phyloP scores from a whole-genome alignment of 192 early-diverging fungal genomes.

The Podila epigama region DNA sequence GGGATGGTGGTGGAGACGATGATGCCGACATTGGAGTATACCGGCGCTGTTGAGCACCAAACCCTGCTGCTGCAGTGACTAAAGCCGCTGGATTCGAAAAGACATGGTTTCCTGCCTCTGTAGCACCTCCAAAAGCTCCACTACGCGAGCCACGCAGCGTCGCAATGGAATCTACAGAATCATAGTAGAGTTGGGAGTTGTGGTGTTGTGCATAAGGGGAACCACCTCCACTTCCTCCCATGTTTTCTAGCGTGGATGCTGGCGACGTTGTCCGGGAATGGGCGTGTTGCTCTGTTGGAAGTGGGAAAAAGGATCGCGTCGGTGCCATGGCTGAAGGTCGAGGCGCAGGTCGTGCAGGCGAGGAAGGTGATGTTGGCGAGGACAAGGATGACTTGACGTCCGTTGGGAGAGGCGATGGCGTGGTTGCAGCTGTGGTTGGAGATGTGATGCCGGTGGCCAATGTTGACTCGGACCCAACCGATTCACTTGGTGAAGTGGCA shows the following conservation, averaged over 20 bases:
- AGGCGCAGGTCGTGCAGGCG: neutral
- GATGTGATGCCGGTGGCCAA: neutral
- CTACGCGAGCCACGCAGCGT: constrained; percentile 1
- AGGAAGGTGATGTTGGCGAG: constrained; percentile 14
- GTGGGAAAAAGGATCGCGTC: neutral
- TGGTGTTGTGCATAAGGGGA: neutral
- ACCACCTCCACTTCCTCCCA: neutral
- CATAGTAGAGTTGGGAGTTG: constrained; percentile 17
- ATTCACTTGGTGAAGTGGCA: neutral
- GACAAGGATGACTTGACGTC: no score
- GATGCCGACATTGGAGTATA: neutral
- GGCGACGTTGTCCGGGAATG: no score
- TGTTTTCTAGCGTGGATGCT: no score
- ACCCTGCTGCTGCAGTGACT: no score
- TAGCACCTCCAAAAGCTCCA: neutral
- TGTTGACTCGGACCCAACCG: no score
- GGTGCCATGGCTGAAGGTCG: neutral
- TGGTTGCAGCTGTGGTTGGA: neutral
- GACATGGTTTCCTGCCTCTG: no score
- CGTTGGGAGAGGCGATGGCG: neutral
- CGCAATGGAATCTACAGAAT: constrained; percentile 31
- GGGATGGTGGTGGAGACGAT: constrained; percentile 6
- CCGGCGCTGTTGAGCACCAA: constrained; percentile 4
- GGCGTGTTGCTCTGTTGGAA: neutral
- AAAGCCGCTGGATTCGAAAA: no score